These are phyloP conservation scores for Agarophyton chilense DNA, from an alignment of 23 red algal species.

Conservation along the genomic window DNA sequence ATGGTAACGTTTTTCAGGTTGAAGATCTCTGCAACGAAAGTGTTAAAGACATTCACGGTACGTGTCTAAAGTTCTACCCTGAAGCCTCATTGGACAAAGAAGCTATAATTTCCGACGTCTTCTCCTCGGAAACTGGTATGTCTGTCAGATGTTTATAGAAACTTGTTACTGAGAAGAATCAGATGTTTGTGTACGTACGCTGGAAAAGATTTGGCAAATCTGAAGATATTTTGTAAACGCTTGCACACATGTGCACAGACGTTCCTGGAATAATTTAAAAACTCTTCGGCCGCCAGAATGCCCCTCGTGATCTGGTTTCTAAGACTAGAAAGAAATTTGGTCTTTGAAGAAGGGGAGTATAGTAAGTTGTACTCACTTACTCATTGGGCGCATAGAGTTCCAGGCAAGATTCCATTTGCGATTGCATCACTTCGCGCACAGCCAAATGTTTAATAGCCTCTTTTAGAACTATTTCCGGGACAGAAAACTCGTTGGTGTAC, in stretches of 20 bases:
- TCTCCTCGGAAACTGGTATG: neutral
- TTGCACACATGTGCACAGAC: neutral
- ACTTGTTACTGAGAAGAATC: neutral
- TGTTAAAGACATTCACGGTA: neutral
- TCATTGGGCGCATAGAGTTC: too few relatives aligned
- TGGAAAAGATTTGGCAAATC: neutral
- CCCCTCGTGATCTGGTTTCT: neutral
- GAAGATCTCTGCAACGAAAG: neutral
- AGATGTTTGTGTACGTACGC: neutral
- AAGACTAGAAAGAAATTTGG: neutral
- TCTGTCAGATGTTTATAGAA: neutral
- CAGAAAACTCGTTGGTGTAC: too few relatives aligned
- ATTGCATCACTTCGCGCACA: too few relatives aligned
- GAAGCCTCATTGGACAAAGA: neutral
- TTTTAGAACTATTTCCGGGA: too few relatives aligned
- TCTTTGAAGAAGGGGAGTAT: neutral
- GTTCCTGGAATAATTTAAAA: neutral
- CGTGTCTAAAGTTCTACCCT: slow-evolving; percentile 20
- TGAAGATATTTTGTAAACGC: too few relatives aligned
- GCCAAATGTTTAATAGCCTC: too few relatives aligned
- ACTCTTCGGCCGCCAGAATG: neutral
- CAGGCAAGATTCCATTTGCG: too few relatives aligned
- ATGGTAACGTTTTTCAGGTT: slow-evolving; percentile 4
- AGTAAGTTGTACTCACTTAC: too few relatives aligned
- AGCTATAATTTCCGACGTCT: neutral